These are phyloP conservation scores for Entophlyctis luteolus DNA, from an alignment of 192 early-diverging fungal genomes.

Conservation along the genomic window DNA sequence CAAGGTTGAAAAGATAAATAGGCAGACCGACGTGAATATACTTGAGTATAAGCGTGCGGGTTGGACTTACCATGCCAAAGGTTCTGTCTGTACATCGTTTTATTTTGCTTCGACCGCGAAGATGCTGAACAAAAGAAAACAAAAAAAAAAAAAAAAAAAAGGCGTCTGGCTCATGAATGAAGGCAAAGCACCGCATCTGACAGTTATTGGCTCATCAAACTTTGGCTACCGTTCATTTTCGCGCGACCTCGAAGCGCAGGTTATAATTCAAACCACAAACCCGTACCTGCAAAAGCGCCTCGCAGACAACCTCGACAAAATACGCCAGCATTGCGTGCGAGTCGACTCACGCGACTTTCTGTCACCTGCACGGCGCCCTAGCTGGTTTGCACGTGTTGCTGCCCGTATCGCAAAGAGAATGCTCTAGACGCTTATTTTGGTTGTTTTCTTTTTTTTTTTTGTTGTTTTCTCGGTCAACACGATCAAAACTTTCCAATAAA, in stretches of 20 bases:
- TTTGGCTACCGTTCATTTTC: conserved; percentile 87
- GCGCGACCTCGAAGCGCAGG: conserved; percentile 87
- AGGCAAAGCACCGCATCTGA: conserved; percentile 55
- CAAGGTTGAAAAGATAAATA: conserved; percentile 27
- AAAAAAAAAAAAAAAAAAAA: conserved; percentile 38
- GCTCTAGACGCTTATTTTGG: too few species aligned
- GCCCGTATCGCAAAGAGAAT: conserved; percentile 6
- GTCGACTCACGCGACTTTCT: conserved; percentile 3
- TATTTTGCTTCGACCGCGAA: neutral
- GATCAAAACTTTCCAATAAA: too few species aligned
- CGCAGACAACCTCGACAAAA: conserved; percentile 26
- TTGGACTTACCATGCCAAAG: conserved; percentile 98
- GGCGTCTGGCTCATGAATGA: conserved; percentile 63
- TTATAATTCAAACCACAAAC: conserved; percentile 69
- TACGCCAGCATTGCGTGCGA: neutral
- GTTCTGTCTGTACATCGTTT: conserved; percentile 30
- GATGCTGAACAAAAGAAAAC: neutral
- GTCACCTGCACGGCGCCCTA: neutral
- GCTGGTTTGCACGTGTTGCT: neutral
- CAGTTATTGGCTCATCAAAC: conserved; percentile 90
- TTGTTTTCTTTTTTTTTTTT: too few species aligned
- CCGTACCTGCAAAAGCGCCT: conserved; percentile 48
- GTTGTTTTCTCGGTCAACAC: too few species aligned
- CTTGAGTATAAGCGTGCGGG: conserved; percentile 71
- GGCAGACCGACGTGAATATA: conserved; percentile 53